Evolutionary conservation across 805 yeast genomes (phyloP), one percentile per base, ranked within the genome.

Genomic region (Saccharomycopsis selenospora): DNA sequence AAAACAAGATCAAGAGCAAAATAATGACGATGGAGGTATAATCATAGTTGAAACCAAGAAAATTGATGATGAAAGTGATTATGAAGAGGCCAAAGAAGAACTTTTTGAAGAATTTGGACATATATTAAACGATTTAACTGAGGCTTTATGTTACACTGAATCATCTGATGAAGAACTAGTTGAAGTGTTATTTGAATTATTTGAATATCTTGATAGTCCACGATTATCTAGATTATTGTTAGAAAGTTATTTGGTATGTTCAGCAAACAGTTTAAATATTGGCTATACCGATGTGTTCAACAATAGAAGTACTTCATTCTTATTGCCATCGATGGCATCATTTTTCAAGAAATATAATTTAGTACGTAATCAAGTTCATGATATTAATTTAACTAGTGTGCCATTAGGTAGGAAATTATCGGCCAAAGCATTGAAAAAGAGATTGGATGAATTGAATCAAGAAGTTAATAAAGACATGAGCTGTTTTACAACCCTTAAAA

Each of bases 141-240:
- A 77, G 20, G 79, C 91, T 1, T 65, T 85, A 14, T 70, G 77
- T 29, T 82, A 82, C 60, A 78, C 79, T 20, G 87, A 81, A 13
- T 36, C 47, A 48, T 84, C 81, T 0, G 95, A 85, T 58, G 69
- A 73, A 10, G 64, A 71, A 3, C 66, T 82, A 1, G 68, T 81
- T 3, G 66, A 70, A 3, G 59, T 78, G 0, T 60, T 85, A 25
- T 67, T 71, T 18, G 73, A 76, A 18, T 61, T 84, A 1, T 80
- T 79, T 52, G 52, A 65, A 5, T 73, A 71, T 56, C 70, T 82
- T 45, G 72, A 70, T 3, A 67, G 72, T 25, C 60, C 63, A 6
- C 69, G 77, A 49, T 61, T 84, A 24, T 70, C 80, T 4, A 67
- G 87, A 33, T 70, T 71, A 52, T 64, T 79, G 1, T 61, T 82